Evolutionary conservation across 2,329 filamentous ascomycete genomes (phyloP).

Genomic region (Fusarium sp.): DNA sequence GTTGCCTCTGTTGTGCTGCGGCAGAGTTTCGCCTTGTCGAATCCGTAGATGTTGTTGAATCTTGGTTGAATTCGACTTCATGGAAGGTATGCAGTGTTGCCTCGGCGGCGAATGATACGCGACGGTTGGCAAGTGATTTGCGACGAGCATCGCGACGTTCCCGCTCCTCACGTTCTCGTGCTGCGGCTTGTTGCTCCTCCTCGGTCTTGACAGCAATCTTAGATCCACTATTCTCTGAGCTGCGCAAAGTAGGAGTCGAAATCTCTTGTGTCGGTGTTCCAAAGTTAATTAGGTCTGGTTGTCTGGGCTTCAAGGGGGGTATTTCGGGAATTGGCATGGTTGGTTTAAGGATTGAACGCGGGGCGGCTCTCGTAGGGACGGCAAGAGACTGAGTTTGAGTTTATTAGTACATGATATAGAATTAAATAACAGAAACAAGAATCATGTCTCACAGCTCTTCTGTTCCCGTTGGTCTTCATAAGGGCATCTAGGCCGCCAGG

Average conservation of each 20-base stretch:
- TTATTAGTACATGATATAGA: conserved; percentile 29
- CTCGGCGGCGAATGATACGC: conserved; percentile 97
- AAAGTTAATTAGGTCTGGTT: conserved; percentile 36
- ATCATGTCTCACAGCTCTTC: conserved; percentile 73
- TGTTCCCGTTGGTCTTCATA: conserved; percentile 79
- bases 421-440: neutral
- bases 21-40: conserved; percentile 77
- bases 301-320: conserved; percentile 67
- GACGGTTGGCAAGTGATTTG: conserved; percentile 91
- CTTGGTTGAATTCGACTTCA: conserved; percentile 87
- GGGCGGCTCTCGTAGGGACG: conserved; percentile 61
- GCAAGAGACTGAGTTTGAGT: conserved; percentile 64
- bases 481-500: conserved; percentile 89
- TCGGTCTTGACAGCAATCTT: conserved; percentile 75
- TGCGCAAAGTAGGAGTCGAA: conserved; percentile 26
- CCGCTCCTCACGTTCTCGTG: conserved; percentile 75
- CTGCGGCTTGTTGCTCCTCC: conserved; percentile 76
- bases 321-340: conserved; percentile 76
- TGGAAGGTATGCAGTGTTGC: conserved; percentile 98
- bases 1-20: conserved; percentile 61
- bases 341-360: conserved; percentile 83
- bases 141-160: conserved; percentile 87
- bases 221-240: conserved; percentile 53
- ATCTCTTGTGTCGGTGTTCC: conserved; percentile 20
- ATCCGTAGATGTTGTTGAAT: conserved; percentile 84